Conservation (phyloP, 148 eudicot species). For the Camellia lanceoleosa region DNA sequence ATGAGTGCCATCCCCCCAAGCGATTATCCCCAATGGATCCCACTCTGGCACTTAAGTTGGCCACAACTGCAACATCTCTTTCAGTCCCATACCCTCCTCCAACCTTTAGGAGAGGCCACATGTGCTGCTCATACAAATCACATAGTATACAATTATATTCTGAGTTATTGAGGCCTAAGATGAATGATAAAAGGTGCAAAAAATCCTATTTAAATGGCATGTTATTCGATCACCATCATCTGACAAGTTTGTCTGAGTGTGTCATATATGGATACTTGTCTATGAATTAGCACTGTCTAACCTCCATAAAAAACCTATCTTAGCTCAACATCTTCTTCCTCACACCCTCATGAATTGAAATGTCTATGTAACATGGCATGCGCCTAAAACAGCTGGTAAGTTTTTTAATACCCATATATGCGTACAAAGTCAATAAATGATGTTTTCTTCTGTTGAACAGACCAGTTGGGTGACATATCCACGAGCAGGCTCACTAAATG, state of each 20-base stretch:
- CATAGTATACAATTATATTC: not conserved
- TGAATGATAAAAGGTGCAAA: not conserved
- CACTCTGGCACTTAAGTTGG: slow-evolving; percentile 92
- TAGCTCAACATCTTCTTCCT: not conserved
- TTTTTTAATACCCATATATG: not conserved
- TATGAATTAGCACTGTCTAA: not conserved
- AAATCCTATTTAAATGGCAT: not conserved
- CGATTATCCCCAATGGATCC: slow-evolving; percentile 88
- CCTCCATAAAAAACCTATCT: not conserved
- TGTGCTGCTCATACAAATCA: slow-evolving; percentile 53
- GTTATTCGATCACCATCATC: not conserved
- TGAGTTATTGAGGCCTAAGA: not conserved
- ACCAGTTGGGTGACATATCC: not conserved
- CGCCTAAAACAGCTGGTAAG: not conserved
- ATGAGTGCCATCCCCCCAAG: slow-evolving; percentile 97
- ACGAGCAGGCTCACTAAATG: not conserved
- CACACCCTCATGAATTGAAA: not conserved
- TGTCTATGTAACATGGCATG: not conserved
- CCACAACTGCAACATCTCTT: slow-evolving; percentile 69
- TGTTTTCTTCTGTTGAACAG: not conserved
- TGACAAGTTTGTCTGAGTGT: not conserved
- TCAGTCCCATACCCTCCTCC: slow-evolving; percentile 63
- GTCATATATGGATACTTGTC: not conserved
- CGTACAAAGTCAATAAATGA: not conserved
- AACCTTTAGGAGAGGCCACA: slow-evolving; percentile 87